These are phyloP conservation scores for Xerocomellus dryophilus DNA, from an alignment of 768 basidiomycete species.

Conservation along the genomic window DNA sequence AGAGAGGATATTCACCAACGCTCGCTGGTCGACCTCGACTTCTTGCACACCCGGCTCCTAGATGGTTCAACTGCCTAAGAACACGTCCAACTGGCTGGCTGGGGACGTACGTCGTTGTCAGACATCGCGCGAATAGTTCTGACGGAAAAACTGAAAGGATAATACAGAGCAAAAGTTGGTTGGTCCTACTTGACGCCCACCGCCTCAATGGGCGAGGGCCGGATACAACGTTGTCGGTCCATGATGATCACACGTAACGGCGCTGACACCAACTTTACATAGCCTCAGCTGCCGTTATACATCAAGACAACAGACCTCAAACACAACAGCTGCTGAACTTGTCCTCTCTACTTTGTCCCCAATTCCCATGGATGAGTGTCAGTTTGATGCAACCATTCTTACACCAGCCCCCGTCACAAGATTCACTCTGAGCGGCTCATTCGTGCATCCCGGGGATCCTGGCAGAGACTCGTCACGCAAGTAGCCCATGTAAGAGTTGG, in stretches of 20 bases:
- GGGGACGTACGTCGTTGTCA: constrained; percentile 1
- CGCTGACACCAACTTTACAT: neutral
- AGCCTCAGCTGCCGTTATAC: neutral
- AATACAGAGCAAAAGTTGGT: neutral
- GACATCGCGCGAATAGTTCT: neutral
- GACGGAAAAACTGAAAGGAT: neutral
- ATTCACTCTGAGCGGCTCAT: too few relatives aligned
- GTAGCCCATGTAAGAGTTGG: too few relatives aligned
- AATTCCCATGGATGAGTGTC: too few relatives aligned
- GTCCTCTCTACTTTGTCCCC: neutral
- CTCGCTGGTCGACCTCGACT: constrained; percentile 17
- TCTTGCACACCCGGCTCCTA: constrained; percentile 2
- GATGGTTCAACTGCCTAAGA: neutral
- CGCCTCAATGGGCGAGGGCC: neutral
- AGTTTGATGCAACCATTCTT: too few relatives aligned
- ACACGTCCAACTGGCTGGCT: too few relatives aligned
- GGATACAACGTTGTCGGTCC: constrained; percentile 6
- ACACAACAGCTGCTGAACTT: neutral
- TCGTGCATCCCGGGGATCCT: too few relatives aligned
- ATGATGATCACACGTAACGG: neutral
- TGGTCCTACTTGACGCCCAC: neutral
- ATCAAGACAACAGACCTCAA: neutral
- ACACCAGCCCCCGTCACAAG: too few relatives aligned
- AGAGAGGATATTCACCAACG: constrained; percentile 16
- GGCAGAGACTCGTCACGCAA: too few relatives aligned